Base-by-base conservation (phyloP, 2,329 filamentous ascomycete genomes). In the Penicillium occitanis region DNA sequence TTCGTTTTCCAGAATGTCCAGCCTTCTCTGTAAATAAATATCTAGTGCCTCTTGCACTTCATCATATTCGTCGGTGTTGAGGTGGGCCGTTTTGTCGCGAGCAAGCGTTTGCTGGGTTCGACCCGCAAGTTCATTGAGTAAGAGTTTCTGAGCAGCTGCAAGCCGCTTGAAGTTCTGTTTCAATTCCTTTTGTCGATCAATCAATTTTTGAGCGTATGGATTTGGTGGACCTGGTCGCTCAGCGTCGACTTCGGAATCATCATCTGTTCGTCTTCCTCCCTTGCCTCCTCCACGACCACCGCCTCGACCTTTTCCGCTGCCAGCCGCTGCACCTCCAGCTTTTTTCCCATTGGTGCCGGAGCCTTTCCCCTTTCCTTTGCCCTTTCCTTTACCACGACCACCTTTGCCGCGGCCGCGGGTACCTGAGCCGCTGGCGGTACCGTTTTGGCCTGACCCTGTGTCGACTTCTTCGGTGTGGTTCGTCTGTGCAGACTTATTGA, bases 101-200 rank as follows among this genome's bases (percentile, higher is more conserved):
- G 76, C 71, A 48, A 82, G 70, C 53, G 73, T 76, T 64, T 73
- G 69, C 67, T 81, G 74, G 6, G 78, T 76, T 30, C 78, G 76
- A 14, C 72, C 73, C 4, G 79, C 78, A 59, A 82, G 67, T 11
- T 79, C 72, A 30, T 73, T 74, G 57, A 82, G 71, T 13, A 80
- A 76, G 35, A 80, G 69, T 60, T 75, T 71, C 66, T 82, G 80
- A 5, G 76, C 78, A 25, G 75, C 72, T 30, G 77, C 79, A 13
- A 82, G 74, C 60, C 74, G 76, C 66, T 76, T 79, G 68, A 79
- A 82, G 8, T 77, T 74, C 33, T 74, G 73, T 51, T 79, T 78
- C 44, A 82, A 66, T 67, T 82, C 78, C 17, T 76, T 75, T 70
- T 81, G 78, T 10, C 80, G 76, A 50, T 78, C 73, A 63, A 77